phyloP scores from a whole-genome alignment of 306 rosid genomes.

The Quercus parvula region DNA sequence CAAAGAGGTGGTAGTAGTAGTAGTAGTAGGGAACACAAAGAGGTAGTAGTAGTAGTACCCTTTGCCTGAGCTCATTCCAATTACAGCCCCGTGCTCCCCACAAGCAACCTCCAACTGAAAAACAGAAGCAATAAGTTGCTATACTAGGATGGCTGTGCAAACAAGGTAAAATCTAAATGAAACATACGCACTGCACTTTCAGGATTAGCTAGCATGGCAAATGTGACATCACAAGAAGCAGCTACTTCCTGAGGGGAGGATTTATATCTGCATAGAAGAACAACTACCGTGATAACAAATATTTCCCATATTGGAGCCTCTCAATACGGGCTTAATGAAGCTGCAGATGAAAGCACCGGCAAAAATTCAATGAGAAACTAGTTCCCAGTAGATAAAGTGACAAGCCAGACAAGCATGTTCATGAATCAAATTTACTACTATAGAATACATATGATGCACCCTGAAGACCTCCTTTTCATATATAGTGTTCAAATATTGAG shows the following conservation, averaged over 20 bases:
- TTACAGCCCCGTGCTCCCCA: constrained; percentile 75
- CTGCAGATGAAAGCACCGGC: background rate
- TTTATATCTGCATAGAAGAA: constrained; percentile 59
- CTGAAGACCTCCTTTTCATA: background rate
- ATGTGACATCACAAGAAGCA: constrained; percentile 89
- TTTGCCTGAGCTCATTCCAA: constrained; percentile 83
- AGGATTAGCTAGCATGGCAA: constrained; percentile 99
- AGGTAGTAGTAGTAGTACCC: constrained; percentile 57
- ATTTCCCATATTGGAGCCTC: background rate
- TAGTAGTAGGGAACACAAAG: background rate
- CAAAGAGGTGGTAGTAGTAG: background rate
- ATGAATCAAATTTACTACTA: background rate
- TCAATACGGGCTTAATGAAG: constrained; percentile 2
- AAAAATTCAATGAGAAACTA: background rate
- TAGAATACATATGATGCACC: background rate
- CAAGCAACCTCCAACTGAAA: constrained; percentile 79
- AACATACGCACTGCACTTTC: constrained; percentile 82
- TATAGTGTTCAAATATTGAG: background rate
- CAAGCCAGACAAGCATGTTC: background rate
- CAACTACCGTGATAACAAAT: background rate
- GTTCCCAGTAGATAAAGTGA: background rate
- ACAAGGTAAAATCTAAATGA: background rate
- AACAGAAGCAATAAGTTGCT: constrained; percentile 12
- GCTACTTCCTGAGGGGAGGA: constrained; percentile 85
- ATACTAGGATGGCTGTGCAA: constrained; percentile 6